Conservation (phyloP, 2,329 filamentous ascomycete species). For the Alternaria sp. region DNA sequence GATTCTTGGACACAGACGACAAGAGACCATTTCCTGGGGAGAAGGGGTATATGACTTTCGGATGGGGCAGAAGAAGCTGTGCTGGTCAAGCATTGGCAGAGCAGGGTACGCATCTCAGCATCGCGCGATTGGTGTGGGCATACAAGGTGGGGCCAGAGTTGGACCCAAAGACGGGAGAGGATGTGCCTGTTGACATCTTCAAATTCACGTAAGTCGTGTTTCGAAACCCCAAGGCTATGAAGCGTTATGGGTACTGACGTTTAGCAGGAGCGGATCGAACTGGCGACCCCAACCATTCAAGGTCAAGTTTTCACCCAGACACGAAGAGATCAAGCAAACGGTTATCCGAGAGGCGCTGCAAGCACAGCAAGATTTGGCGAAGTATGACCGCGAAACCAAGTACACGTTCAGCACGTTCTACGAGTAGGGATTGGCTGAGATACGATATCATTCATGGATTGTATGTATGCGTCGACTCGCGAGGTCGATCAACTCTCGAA, state of each 20-base stretch:
- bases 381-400: not conserved
- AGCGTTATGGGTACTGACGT: not conserved
- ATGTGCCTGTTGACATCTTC: constrained; percentile 61
- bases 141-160: constrained; percentile 57
- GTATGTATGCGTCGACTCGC: constrained; percentile 23
- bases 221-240: too few relatives aligned
- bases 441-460: not conserved
- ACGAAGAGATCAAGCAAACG: not conserved
- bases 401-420: not conserved
- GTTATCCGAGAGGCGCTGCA: not conserved
- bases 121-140: constrained; percentile 63
- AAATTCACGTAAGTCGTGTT: not conserved
- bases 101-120: constrained; percentile 64
- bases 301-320: not conserved
- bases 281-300: not conserved
- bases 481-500: not conserved
- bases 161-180: constrained; percentile 49
- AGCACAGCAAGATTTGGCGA: not conserved
- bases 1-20: constrained; percentile 28
- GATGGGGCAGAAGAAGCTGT: constrained; percentile 63
- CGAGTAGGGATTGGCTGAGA: not conserved
- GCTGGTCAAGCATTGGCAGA: constrained; percentile 65
- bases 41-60: constrained; percentile 62
- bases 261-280: not conserved
- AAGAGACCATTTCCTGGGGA: constrained; percentile 43